Evolutionary conservation across 768 basidiomycete species (phyloP), one percentile per base, ranked within the genome.

Genomic region (Megacollybia marginata): DNA sequence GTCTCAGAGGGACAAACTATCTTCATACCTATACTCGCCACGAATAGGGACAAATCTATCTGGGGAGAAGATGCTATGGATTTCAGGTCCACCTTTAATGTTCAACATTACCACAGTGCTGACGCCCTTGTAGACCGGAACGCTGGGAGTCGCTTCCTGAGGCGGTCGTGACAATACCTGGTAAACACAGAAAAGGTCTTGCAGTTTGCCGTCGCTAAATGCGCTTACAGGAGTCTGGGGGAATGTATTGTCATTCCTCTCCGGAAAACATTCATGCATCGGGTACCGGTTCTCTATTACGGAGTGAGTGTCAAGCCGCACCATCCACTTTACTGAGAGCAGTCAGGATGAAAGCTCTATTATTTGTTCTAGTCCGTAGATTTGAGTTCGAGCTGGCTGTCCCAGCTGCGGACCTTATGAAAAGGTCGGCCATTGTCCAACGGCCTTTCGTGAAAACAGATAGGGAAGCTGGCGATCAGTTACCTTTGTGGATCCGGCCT

Each of bases 61-160:
- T 87, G 84, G 83, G 84, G 85, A 8, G 67, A 74, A 9, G 83
- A 87, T 58, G 76, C 80, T 1, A 45, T 50, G n/a, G 75, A 80
- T 44, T 88, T 85, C 71, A 78, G 62, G 82, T 80, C 48, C 1
- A 1, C 1, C 16, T 28, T 15, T 11, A n/a, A 15, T 40, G 33
- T 13, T 19, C 10, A 40, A n/a, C 8, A 18, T 42, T 18, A 44
- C 28, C 34, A 28, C 36, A 42, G 31, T 35, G 13, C 44, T 36
- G n/a, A 33, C 32, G 20, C 45, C 33, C 45, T n/a, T 48, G 19
- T 52, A 85, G 81, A 54, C 85, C 85, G 0, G 84, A 85, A 54
- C 70, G 85, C 1, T 88, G 85, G 85, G 59, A 66, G 13, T 55
- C 66, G 2, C 33, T 69, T 9, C 80, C 82, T 0, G 70, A 74